Base-by-base conservation (phyloP, 257 asterid species). In the Fraxinus americana region DNA sequence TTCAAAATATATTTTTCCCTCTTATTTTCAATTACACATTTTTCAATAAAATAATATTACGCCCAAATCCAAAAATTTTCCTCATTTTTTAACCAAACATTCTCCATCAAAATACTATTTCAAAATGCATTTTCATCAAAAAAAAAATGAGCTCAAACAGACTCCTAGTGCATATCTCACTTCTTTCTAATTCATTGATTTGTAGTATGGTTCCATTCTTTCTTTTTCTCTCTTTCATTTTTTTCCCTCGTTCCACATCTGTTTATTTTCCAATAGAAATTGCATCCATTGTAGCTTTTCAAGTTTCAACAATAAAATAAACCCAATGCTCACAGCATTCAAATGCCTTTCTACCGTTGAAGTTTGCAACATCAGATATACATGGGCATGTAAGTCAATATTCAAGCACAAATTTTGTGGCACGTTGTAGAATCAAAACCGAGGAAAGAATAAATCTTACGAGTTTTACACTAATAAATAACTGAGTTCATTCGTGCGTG, bases 351-450 rank as follows among this genome's bases (percentile, higher is more conserved):
- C 43, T 32, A 30, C 12, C 7, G 45, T 78, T 78, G 77, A 41
- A 78, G 34, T 38, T 25, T 32, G 41, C 59, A 72, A 41, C 35
- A 65, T 41, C 11, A 6, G 21, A 39, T 39, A 39, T 39, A 39
- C 45, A 39, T 9, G 45, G 45, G 45, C 79, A 68, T 68, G 71
- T 69, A 74, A 50, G 48, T 73, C 41, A 34, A 79, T 61, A 65
- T 7, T 72, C 69, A 73, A 73, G 27, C 59, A 19, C 16, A 52
- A 50, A 48, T 48, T 73, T 19, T 21, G 12, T 48, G 50, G 35
- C 65, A 73, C 35, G 11, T 43, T 21, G 1, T 41, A 73, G 52
- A 34, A 16, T 32, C 32, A 63, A 72, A 73, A 36, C 54, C 16
- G 14, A 54, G 52, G 7, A 45, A 41, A 71, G 32, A 65, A 16